Conservation (phyloP, 164 flowering plant species). For the Stephania yunnanensis region DNA sequence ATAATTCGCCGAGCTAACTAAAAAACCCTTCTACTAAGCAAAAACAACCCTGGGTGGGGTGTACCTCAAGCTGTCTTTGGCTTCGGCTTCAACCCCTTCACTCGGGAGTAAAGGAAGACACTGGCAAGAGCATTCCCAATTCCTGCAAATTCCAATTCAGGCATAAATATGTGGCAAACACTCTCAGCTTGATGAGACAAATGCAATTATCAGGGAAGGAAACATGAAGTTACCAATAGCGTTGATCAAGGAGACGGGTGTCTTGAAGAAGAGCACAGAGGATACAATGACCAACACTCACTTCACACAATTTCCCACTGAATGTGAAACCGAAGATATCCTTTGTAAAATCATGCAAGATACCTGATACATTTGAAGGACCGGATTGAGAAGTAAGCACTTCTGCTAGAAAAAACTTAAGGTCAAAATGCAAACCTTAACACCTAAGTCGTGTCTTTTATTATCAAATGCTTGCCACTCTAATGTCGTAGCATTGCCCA, state of each 20-base stretch:
- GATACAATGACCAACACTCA: constrained; percentile 90
- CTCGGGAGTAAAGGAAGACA: constrained; percentile 86
- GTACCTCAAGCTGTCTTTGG: constrained; percentile 39
- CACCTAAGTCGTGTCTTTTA: too few species aligned
- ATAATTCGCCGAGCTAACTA: neutral
- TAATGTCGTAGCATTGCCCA: constrained; percentile 7
- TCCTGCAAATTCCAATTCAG: constrained; percentile 37
- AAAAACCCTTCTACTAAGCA: neutral
- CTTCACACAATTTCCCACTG: constrained; percentile 16
- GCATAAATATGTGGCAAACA: neutral
- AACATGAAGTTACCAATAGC: constrained; percentile 50
- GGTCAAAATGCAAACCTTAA: too few species aligned
- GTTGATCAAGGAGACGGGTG: constrained; percentile 74
- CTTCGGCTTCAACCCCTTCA: constrained; percentile 78
- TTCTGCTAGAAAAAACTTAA: too few species aligned
- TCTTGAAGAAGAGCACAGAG: constrained; percentile 79
- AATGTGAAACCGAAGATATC: too few species aligned
- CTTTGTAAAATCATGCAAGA: too few species aligned
- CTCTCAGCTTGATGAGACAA: neutral
- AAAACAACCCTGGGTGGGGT: neutral
- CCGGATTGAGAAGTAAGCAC: too few species aligned
- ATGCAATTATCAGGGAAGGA: neutral
- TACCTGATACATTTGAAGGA: too few species aligned
- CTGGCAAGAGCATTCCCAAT: constrained; percentile 89
- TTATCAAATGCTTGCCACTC: too few species aligned